A percentile compares a stretch with the other conserved stretches of the same genome.
These are phyloP conservation scores for Pulveroboletus sp. DNA, from an alignment of 768 basidiomycete genomes.

Conservation along the genomic window DNA sequence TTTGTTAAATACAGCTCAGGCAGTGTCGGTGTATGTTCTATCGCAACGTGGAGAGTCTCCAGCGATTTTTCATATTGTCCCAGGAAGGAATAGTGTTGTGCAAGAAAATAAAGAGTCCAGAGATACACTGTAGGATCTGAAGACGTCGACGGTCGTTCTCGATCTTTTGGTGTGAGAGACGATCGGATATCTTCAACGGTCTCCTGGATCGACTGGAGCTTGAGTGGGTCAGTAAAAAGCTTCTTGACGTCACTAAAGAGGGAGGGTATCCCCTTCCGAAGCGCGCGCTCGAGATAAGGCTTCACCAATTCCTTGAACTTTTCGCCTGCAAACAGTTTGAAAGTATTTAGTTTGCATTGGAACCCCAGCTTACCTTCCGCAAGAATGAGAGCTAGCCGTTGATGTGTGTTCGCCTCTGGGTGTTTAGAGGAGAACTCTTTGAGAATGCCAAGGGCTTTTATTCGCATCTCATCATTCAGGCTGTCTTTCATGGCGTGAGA, in stretches of 20 bases:
- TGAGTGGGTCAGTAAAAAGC: conserved; percentile 63
- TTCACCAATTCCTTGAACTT: conserved; percentile 61
- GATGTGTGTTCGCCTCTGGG: conserved; percentile 67
- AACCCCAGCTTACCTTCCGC: conserved; percentile 40
- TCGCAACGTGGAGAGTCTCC: conserved; percentile 56
- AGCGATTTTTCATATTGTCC: conserved; percentile 46
- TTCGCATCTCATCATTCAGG: conserved; percentile 45
- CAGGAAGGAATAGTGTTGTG: conserved; percentile 78
- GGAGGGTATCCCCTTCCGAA: conserved; percentile 87
- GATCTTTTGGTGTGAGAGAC: conserved; percentile 34
- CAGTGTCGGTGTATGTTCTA: conserved; percentile 86
- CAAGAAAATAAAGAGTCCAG: conserved; percentile 94
- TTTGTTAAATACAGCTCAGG: conserved; percentile 84
- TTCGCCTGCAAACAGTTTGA: conserved; percentile 40
- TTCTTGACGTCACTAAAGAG: conserved; percentile 89
- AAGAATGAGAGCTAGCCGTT: conserved; percentile 66
- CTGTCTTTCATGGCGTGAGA: conserved; percentile 30
- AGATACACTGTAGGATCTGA: conserved; percentile 74
- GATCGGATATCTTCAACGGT: conserved; percentile 52
- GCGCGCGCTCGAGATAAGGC: conserved; percentile 62
- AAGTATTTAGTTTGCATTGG: neutral
- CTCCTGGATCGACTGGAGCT: conserved; percentile 65
- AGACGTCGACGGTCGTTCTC: conserved; percentile 19
- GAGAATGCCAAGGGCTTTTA: conserved; percentile 53
- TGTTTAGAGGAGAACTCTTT: conserved; percentile 55